Base-by-base conservation (phyloP, 2,329 filamentous ascomycete genomes). In the Aspergillus hiratsukae region DNA sequence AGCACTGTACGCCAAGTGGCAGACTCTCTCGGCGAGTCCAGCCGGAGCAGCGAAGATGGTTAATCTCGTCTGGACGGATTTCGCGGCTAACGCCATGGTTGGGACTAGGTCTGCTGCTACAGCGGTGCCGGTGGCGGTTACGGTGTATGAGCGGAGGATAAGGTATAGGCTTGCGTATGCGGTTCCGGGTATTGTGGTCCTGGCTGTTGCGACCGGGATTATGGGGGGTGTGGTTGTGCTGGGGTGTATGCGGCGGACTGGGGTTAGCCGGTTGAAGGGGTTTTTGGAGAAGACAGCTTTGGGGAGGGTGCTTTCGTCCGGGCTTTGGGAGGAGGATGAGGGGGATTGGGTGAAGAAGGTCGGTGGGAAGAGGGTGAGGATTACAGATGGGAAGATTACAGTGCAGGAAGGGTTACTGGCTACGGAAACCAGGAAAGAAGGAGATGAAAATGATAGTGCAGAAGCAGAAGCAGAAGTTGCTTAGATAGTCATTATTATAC, bases 31-130 rank as follows among this genome's bases (percentile, higher is more conserved):
- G 1, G 31, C 49, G 0, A 65, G 62, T 1, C 56, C 71, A 0
- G 54, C 54, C 0, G 63, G 59, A 0, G 69, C 72, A 1, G 66
- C 68, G 0, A 61, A 65, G 10, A 78, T 80, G 8, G 62, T 78
- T 10, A 76, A 79, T 58, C 64, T 78, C 0, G 69, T 80, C 4
- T 80, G 75, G 72, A 80, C 77, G 0, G 77, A 81, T 54, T 54
- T 76, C 6, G 70, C 72, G 1, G 72, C 78, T 1, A 77, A 75
- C n/a, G 65, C 73, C 1, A 72, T 79, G 0, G 68, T 78, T 0
- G 77, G 78, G 4, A 78, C 75, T 0, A 51, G n/a, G 23, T 55
- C 29, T 31, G 29, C 4, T 14, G 29, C 29, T 31, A 11, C 11
- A 14, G 29, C 11, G 45, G 51, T n/a, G n/a, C 40, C 46, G 50